Percentiles rank a stretch among this genome's conserved stretches.
phyloP scores from a whole-genome alignment of 2,329 filamentous ascomycete genomes.

The Monosporascus sp. region DNA sequence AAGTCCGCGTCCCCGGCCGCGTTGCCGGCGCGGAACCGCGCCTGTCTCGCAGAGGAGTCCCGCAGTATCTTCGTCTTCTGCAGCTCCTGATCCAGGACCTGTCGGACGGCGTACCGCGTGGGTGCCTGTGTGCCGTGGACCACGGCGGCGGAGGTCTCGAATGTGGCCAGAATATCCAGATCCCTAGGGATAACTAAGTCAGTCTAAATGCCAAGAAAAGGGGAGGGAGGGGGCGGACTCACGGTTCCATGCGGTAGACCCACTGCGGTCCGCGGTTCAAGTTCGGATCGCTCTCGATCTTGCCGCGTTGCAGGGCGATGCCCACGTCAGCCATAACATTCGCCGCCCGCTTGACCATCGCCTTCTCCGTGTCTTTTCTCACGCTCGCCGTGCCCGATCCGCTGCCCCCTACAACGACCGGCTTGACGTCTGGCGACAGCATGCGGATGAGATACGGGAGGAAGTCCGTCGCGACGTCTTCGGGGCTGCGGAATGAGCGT shows the following conservation, averaged over 20 bases:
- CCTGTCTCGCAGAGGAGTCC: conserved; percentile 60
- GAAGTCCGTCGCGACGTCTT: conserved; percentile 74
- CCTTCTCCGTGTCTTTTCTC: conserved; percentile 77
- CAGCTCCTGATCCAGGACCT: conserved; percentile 89
- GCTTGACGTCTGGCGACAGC: conserved; percentile 84
- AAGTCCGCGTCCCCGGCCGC: conserved; percentile 18
- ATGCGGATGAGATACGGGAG: conserved; percentile 80
- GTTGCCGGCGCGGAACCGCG: conserved; percentile 54
- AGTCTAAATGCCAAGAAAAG: background rate
- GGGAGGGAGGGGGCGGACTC: conserved; percentile 33
- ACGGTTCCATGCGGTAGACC: conserved; percentile 95
- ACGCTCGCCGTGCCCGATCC: conserved; percentile 73
- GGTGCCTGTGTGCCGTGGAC: conserved; percentile 57
- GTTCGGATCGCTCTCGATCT: conserved; percentile 64
- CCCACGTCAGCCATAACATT: conserved; percentile 78
- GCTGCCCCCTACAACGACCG: conserved; percentile 73
- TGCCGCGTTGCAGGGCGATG: conserved; percentile 72
- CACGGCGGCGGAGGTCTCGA: conserved; percentile 59
- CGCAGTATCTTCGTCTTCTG: conserved; percentile 64
- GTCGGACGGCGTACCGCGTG: conserved; percentile 85
- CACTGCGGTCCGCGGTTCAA: conserved; percentile 59
- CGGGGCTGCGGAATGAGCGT: conserved; percentile 72
- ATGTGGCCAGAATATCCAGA: conserved; percentile 73
- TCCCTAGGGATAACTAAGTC: conserved; percentile 34
- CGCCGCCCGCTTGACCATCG: conserved; percentile 73